These are phyloP conservation scores for Microcyclosporella mali DNA, from an alignment of 2,329 filamentous ascomycete genomes.

Conservation along the genomic window DNA sequence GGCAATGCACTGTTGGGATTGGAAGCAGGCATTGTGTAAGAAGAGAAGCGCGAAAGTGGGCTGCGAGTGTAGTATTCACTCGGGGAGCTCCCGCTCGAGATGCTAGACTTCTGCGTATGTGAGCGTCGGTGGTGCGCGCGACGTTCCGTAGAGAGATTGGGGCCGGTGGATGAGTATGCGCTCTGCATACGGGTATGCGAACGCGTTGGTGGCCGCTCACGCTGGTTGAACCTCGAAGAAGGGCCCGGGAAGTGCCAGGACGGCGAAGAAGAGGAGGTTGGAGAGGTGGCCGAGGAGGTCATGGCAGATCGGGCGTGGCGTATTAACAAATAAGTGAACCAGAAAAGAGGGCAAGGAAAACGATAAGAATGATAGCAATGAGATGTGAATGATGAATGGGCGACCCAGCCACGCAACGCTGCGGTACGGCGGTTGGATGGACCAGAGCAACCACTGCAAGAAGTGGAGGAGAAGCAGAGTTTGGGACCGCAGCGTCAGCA, in stretches of 20 bases:
- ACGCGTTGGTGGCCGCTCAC: conserved; percentile 14
- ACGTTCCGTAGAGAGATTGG: conserved; percentile 25
- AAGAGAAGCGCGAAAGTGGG: conserved; percentile 15
- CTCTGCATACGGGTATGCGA: conserved; percentile 19
- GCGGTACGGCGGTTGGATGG: too few relatives aligned
- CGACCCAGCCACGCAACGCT: too few relatives aligned
- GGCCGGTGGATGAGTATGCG: conserved; percentile 21
- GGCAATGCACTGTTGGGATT: conserved; percentile 8
- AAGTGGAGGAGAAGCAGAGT: too few relatives aligned
- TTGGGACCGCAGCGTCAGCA: too few relatives aligned
- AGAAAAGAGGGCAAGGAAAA: too few relatives aligned
- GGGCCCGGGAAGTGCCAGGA: conserved; percentile 20
- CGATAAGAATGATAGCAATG: too few relatives aligned
- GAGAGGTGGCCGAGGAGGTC: conserved; percentile 13
- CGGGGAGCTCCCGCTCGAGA: conserved; percentile 11
- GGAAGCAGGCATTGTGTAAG: conserved; percentile 1
- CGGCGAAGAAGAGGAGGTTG: conserved; percentile 8
- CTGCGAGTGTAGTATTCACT: conserved; percentile 16
- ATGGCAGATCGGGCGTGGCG: neutral
- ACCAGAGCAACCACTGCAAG: too few relatives aligned
- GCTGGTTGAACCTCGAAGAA: conserved; percentile 26
- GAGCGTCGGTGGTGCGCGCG: conserved; percentile 27
- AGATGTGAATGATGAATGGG: too few relatives aligned
- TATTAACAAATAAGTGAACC: too few relatives aligned
- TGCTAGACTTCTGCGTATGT: conserved; percentile 16